Percentiles rank a stretch among this genome's conserved stretches.
These are phyloP conservation scores for Botryotinia convoluta DNA, from an alignment of 2,329 filamentous ascomycete species.

Conservation along the genomic window DNA sequence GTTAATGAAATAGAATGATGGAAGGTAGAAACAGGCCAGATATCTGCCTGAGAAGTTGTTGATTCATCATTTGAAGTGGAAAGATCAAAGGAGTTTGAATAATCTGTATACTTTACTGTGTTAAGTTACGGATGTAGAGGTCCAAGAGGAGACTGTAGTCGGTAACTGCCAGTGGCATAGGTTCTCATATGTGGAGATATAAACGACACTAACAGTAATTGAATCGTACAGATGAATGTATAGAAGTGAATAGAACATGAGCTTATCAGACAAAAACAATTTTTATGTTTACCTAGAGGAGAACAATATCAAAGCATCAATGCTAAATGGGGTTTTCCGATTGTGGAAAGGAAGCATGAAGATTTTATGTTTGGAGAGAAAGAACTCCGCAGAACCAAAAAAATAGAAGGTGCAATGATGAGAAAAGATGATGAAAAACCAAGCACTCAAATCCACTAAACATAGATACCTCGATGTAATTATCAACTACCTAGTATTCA, in stretches of 20 bases:
- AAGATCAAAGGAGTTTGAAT: not conserved
- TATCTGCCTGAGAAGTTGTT: not conserved
- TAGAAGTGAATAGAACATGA: constrained; percentile 6
- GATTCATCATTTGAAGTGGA: not conserved
- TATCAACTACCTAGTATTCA: too few relatives aligned
- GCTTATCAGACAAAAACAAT: not conserved
- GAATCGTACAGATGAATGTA: not conserved
- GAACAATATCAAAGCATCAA: not conserved
- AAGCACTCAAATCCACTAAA: not conserved
- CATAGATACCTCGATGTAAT: not conserved
- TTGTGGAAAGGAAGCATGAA: not conserved
- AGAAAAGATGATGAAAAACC: not conserved
- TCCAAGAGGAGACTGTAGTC: not conserved
- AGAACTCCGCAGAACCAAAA: not conserved
- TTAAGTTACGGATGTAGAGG: not conserved
- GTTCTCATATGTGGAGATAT: not conserved
- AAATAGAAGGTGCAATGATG: not conserved
- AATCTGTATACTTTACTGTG: not conserved
- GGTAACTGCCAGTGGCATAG: not conserved
- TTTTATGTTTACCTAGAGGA: not conserved
- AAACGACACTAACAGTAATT: not conserved
- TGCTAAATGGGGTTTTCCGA: not conserved
- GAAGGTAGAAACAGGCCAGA: not conserved
- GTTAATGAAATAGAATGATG: not conserved
- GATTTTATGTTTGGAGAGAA: not conserved